Base-by-base conservation (phyloP, 176 grass and related monocot species). In the Tillandsia fasciculata region DNA sequence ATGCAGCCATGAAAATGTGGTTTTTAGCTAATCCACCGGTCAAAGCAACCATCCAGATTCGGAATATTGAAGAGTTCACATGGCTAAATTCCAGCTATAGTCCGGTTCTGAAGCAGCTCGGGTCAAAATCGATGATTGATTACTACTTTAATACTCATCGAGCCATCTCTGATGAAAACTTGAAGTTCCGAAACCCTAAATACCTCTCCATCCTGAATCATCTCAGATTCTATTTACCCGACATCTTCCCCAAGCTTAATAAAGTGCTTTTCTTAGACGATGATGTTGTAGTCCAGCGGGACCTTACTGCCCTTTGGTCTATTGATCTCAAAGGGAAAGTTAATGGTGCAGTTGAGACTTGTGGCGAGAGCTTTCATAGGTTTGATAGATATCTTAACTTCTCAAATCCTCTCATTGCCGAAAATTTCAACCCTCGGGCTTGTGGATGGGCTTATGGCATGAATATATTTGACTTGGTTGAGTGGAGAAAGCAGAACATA, bases 1-100 rank as follows among this genome's bases (percentile, higher is more conserved):
- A 97, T 76, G 89, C 86, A 70, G 86, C 94, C 59, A 93, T 97
- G 86, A 92, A 77, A 74, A 90, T 90, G 94, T 97, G 94, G 94
- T 97, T 97, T 66, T 79, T 93, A 65, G 82, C 86, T 85, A 92
- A 90, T 71, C 86, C 82, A 22, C 77, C 77, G 29, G 84, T 80
- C n/a, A 77, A 87, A 79, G 63, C 89, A 57, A 76, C 79, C 51
- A 74, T 97, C 78, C 79, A 97, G 78, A 75, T 97, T 77, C 87
- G 86, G 85, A 90, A 77, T 65, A 72, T 92, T 74, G 94, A 93
- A 70, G 86, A 93, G 76, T 90, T 97, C 23, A 84, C 84, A 74
- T 97, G 94, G 94, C 67, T 97, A 67, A 93, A 89, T 66, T 85
- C 89, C 29, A 93, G 71, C 76, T 93, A 97, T 74, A 93, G 94